Percentiles rank a stretch among this genome's conserved stretches.
These are phyloP conservation scores for Russula olivacea DNA, from an alignment of 768 basidiomycete genomes.

Conservation along the genomic window DNA sequence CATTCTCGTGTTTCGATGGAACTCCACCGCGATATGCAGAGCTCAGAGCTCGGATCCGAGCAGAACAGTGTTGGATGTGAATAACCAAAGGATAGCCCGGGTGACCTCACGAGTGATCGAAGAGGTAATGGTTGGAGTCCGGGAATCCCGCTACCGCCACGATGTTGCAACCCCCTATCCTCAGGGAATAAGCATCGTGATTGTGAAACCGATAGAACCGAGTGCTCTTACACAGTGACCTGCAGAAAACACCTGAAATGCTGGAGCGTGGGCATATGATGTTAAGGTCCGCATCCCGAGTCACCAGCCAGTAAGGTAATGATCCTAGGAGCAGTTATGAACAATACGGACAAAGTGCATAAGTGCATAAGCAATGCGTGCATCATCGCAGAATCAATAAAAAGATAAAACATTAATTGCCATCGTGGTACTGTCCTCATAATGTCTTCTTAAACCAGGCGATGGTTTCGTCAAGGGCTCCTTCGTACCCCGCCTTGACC, in stretches of 20 bases:
- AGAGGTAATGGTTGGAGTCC: background rate
- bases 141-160: background rate
- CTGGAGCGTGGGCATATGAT: background rate
- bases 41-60: background rate
- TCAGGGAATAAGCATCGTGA: too few relatives aligned
- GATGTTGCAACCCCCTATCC: too few relatives aligned
- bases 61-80: background rate
- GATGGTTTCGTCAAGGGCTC: slow-evolving; percentile 38
- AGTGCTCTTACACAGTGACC: background rate
- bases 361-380: background rate
- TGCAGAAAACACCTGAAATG: background rate
- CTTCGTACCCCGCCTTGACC: slow-evolving; percentile 42
- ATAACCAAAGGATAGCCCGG: background rate
- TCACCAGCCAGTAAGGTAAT: background rate
- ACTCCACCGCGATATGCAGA: too few relatives aligned
- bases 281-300: too few relatives aligned
- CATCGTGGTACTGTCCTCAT: background rate
- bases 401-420: too few relatives aligned
- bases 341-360: background rate
- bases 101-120: background rate
- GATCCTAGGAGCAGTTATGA: background rate
- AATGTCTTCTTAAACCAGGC: slow-evolving; percentile 42
- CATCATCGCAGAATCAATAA: background rate
- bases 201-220: too few relatives aligned
- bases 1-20: background rate